A percentile compares a stretch with the other conserved stretches of the same genome.
phyloP scores from a whole-genome alignment of 768 basidiomycete genomes.

The Collybiopsis luxurians region DNA sequence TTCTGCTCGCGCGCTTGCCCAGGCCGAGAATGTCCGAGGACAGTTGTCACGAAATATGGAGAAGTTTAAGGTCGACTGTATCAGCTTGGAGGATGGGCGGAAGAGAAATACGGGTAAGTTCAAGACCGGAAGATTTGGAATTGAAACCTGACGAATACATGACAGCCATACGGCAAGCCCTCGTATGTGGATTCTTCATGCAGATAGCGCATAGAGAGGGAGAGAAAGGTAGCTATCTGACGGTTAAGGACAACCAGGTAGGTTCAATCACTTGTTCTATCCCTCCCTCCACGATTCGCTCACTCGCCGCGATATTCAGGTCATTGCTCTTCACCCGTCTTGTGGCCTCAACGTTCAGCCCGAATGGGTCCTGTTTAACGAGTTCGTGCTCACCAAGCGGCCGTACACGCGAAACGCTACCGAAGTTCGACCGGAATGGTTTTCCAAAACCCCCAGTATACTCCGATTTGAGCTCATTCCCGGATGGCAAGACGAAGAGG shows the following conservation, averaged over 20 bases:
- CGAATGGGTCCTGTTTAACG: conserved; percentile 92
- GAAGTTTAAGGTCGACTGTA: too few relatives aligned
- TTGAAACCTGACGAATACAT: conserved; percentile 49
- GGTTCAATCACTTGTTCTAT: conserved; percentile 14
- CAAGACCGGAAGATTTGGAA: too few relatives aligned
- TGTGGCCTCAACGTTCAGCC: conserved; percentile 86
- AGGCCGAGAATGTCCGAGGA: conserved; percentile 91
- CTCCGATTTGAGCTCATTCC: conserved; percentile 65
- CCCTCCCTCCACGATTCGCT: not conserved
- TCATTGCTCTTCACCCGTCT: conserved; percentile 81
- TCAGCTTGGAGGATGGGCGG: too few relatives aligned
- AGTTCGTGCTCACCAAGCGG: conserved; percentile 89
- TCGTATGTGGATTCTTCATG: conserved; percentile 97
- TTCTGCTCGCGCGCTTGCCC: conserved; percentile 74
- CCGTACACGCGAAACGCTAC: conserved; percentile 91
- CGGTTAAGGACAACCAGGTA: conserved; percentile 94
- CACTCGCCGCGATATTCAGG: conserved; percentile 28
- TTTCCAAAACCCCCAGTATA: conserved; percentile 61
- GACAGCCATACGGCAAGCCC: conserved; percentile 62
- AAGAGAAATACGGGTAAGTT: conserved; percentile 28
- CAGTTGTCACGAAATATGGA: too few relatives aligned
- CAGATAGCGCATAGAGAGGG: conserved; percentile 95
- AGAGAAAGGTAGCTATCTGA: conserved; percentile 83
- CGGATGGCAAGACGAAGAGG: conserved; percentile 69
- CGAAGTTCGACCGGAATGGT: conserved; percentile 87